Conservation (phyloP, 129 eudicot species). For the Flaveria robusta region DNA sequence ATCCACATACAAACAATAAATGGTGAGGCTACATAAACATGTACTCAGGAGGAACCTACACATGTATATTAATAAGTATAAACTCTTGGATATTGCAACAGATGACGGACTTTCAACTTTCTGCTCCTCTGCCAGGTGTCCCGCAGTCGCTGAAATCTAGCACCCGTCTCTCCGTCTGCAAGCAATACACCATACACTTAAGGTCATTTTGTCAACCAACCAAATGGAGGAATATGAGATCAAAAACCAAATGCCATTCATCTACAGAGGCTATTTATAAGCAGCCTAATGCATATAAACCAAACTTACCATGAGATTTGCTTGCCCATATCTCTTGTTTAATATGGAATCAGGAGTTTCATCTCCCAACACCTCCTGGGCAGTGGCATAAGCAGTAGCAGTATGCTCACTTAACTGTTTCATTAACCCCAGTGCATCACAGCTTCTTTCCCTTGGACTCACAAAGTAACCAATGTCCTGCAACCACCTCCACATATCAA, state of each 20-base stretch:
- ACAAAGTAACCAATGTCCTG: slow-evolving; percentile 83
- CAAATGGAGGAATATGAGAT: no score
- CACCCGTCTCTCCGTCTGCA: slow-evolving; percentile 75
- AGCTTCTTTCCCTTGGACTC: slow-evolving; percentile 81
- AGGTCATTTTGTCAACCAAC: background rate
- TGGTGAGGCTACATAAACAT: background rate
- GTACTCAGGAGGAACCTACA: background rate
- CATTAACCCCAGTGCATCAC: slow-evolving; percentile 89
- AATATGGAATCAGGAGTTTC: slow-evolving; percentile 84
- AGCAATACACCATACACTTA: background rate
- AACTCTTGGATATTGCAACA: background rate
- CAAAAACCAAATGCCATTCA: no score
- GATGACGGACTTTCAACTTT: slow-evolving; percentile 44
- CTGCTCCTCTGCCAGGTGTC: slow-evolving; percentile 52
- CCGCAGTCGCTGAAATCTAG: slow-evolving; percentile 92
- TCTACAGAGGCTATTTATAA: no score
- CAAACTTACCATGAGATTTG: slow-evolving; percentile 56
- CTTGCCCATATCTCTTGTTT: slow-evolving; percentile 45
- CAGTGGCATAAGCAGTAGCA: slow-evolving; percentile 80
- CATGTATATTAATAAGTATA: background rate
- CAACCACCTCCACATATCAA: slow-evolving; percentile 3
- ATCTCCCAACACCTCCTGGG: slow-evolving; percentile 80
- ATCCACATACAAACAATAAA: background rate
- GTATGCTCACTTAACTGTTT: slow-evolving; percentile 79
- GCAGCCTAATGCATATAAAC: background rate